Evolutionary conservation across 2,329 filamentous ascomycete species (phyloP), one percentile per base, ranked within the genome.

Genomic region (Bipolaris bicolor): DNA sequence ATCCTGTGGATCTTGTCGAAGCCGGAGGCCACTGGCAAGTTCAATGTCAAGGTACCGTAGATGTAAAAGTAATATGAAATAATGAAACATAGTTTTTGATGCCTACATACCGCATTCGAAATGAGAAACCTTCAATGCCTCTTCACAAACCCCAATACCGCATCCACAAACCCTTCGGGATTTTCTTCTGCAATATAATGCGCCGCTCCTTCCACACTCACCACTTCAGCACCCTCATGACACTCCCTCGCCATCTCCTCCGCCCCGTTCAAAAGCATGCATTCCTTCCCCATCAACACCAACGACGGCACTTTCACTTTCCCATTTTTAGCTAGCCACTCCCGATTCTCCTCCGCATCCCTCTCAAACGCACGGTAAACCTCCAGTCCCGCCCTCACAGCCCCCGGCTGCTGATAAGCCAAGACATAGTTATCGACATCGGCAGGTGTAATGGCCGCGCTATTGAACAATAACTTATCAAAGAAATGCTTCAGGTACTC

Each of bases 1-100:
- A 80, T 83, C 15, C 50, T 57, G 7, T 83, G 81, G 81, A 68
- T 70, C 6, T 45, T 80, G 24, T 67, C 64, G 1, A 75, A 70
- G 22, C 78, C 78, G 1, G 9, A 63, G 11, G 63, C 77, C 1
- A 71, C 73, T 0, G 60, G 65, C 0, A 65, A 75, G 45, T 73
- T 76, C 15, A 73, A 77, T 0, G 64, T 79, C 7, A 71, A 74
- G 56, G 39, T 73, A 7, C 61, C 60, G 18, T 47, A 40, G 15
- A 40, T 18, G n/a, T 31, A 20, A 26, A 22, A 29, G 26, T 2
- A 9, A 29, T 29, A 10, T 29, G 31, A 26, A 31, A 20, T 4
- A 49, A 37, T 22, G 22, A 16, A n/a, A 26, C 15, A 7, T n/a
- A 5, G 22, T 7, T 26, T 16, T 43, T 7, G 3, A 16, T 16